Percentiles rank a stretch among this genome's conserved stretches.
These are phyloP conservation scores for Podospora conica DNA, from an alignment of 495 filamentous ascomycete genomes.

Conservation along the genomic window DNA sequence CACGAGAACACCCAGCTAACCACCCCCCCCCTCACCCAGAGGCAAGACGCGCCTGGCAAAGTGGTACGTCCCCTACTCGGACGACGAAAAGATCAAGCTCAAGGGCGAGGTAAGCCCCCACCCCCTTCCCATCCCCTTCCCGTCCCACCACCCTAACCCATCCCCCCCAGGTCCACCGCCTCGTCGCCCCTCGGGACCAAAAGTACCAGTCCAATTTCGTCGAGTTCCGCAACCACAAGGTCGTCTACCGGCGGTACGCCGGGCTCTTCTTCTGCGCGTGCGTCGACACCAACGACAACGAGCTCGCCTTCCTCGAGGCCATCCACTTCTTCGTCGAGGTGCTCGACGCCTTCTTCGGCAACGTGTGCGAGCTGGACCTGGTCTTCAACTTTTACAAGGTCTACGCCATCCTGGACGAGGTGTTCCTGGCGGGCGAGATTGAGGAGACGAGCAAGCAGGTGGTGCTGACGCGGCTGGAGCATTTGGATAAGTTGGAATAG, in stretches of 20 bases:
- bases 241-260: conserved; percentile 94
- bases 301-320: conserved; percentile 92
- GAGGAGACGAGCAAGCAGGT: conserved; percentile 99
- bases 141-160: not conserved
- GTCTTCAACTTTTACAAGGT: conserved; percentile 99
- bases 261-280: conserved; percentile 98
- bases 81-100: conserved; percentile 93
- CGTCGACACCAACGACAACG: conserved; percentile 98
- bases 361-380: conserved; percentile 98
- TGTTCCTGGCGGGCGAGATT: conserved; percentile 91
- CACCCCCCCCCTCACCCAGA: conserved; percentile 41
- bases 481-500: conserved; percentile 93
- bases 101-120: conserved; percentile 66
- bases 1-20: not conserved
- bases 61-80: conserved; percentile 97
- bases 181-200: conserved; percentile 94
- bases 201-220: conserved; percentile 99
- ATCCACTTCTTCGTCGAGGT: conserved; percentile 99
- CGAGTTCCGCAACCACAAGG: conserved; percentile 86
- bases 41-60: conserved; percentile 98
- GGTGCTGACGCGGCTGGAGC: conserved; percentile 86
- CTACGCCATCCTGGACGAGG: conserved; percentile 97
- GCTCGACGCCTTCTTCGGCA: conserved; percentile 95
- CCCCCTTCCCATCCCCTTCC: conserved; percentile 4
- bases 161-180: conserved; percentile 74